Evolutionary conservation across 768 basidiomycete genomes (phyloP), one percentile per base, ranked within the genome.

Genomic region (Baorangia bicolor): DNA sequence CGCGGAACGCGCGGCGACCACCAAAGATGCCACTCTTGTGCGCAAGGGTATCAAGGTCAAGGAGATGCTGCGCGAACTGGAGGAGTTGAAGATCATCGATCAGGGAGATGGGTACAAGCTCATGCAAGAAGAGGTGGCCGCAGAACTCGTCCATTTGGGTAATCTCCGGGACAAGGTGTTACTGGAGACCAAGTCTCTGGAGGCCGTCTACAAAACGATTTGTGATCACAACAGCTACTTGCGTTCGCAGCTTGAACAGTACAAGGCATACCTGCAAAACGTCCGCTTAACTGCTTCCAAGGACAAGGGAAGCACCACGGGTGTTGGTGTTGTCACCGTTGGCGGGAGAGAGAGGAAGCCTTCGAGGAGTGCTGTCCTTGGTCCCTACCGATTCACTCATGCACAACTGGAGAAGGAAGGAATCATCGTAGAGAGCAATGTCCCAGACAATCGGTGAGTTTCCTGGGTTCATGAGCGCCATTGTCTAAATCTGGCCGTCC

Each of bases 31-130:
- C 30, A 89, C 88, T 25, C 85, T 99, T 28, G 97, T 99, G 30
- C 85, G 96, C 38, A 94, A 89, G 68, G 97, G 97, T 33, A 97
- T 99, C 84, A 99, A 99, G 69, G 96, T 98, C 66, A 98, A 98
- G 79, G 95, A 98, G 78, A 96, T 99, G 91, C 78, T 99, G 31
- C 85, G 95, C 49, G 97, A 98, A 72, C 78, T 99, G 43, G 96
- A 98, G 71, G 91, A 95, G 68, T 81, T 86, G 48, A 88, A 89
- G 66, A 81, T 98, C 48, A 85, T 98, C 35, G 94, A 98, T 44
- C 77, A 78, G 20, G 47, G 69, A 41, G 97, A 99, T 65, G 88
- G 88, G 20, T 97, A 87, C 77, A 90, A 84, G 73, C 85, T 99
- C 57, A 95, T 99, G 91, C 92, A 95, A 65, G 97, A 99, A 60